Evolutionary conservation across 140 eudicot species (phyloP), one percentile per base, ranked within the genome.

Genomic region (Eryngium alpinum): DNA sequence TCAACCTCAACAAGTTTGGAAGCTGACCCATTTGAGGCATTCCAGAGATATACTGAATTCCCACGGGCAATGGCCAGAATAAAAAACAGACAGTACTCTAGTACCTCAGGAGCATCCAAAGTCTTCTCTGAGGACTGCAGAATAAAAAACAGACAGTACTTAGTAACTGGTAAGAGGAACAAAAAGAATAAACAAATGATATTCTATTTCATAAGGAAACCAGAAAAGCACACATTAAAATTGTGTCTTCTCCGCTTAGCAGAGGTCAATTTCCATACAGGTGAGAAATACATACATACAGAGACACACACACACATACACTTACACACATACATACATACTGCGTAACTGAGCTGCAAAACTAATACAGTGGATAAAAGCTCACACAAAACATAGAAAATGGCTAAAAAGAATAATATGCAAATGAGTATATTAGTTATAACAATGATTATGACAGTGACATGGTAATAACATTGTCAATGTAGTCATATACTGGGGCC

Each of bases 81-180:
- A 90, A 86, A 86, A 90, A 75, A 84, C 84, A 92, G 77, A 85
- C n/a, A 89, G 80, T 91, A 91, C 21, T 91, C 92, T 27, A 88
- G 15, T 15, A 89, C 32, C 3, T 90, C 91, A 72, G 94, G 94
- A 67, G 91, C 91, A 86, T 90, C 94, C 88, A 92, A 73, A 31
- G 82, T 86, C 53, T 87, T 89, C 57, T 90, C 94, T 24, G 90
- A 62, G 34, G 83, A 50, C 97, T 92, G 90, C 57, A 44, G 33
- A 69, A 9, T 77, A 72, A 43, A 14, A 59, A 25, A 16, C 25
- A 60, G 14, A 73, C 44, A 51, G 11, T n/a, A 77, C 18, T 31
- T 15, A 14, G 28, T 13, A 27, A 77, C 18, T 52, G 14, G 32
- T 19, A 18, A 25, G 49, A 25, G 49, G 25, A 77, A 18, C 7